Evolutionary conservation across 164 flowering plant genomes (phyloP).

Genomic region (Cinnamomum chago): DNA sequence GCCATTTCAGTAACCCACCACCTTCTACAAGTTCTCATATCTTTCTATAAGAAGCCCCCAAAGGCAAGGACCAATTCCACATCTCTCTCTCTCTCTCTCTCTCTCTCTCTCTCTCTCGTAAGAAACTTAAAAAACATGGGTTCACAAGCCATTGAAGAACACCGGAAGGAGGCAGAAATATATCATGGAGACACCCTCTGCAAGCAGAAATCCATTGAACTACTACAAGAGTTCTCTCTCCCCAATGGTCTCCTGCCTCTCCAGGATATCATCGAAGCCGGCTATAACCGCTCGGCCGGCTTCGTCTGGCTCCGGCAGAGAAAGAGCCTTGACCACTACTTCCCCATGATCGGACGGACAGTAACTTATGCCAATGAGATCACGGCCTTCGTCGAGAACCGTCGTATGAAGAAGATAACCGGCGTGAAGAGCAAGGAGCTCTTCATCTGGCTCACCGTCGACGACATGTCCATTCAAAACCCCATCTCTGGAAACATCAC

Average conservation of each 20-base stretch:
- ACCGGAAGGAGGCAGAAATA: slow-evolving; percentile 51
- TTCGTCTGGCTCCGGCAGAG: slow-evolving; percentile 81
- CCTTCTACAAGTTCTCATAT: too few species aligned
- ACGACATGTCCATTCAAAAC: slow-evolving; percentile 44
- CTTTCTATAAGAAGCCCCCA: too few species aligned
- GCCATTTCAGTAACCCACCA: too few species aligned
- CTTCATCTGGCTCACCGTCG: slow-evolving; percentile 54
- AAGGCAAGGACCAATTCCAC: too few species aligned
- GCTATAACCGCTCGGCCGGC: slow-evolving; percentile 50
- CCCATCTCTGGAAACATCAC: slow-evolving; percentile 50
- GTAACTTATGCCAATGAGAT: slow-evolving; percentile 53
- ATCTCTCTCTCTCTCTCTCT: too few species aligned
- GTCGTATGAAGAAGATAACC: slow-evolving; percentile 62
- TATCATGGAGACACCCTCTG: slow-evolving; percentile 54
- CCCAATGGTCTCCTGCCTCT: slow-evolving; percentile 74
- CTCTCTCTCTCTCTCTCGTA: too few species aligned
- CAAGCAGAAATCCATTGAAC: slow-evolving; percentile 34
- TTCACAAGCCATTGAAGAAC: slow-evolving; percentile 35
- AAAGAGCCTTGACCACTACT: slow-evolving; percentile 52
- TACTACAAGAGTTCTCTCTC: slow-evolving; percentile 49
- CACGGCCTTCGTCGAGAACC: slow-evolving; percentile 52
- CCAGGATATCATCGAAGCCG: slow-evolving; percentile 52
- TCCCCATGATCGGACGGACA: slow-evolving; percentile 49
- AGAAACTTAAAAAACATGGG: not conserved
- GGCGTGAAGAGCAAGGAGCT: slow-evolving; percentile 83